Base-by-base conservation (phyloP, 1,139 yeast genomes). In the Eremothecium cymbalariae region DNA sequence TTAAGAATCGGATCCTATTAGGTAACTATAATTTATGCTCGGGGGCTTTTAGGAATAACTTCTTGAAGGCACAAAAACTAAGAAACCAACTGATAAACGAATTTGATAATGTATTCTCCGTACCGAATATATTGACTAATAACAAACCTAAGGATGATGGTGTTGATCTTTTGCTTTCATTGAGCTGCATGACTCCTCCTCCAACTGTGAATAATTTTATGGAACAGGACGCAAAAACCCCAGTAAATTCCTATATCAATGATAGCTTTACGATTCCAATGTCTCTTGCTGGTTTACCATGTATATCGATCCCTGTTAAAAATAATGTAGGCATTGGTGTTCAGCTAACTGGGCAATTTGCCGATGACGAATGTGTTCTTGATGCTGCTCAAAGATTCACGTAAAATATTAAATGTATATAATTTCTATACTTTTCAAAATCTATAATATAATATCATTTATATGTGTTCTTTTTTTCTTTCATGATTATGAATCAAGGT, bases 201-300 rank as follows among this genome's bases (percentile, higher is more conserved):
- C 74, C 78, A 5, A 56, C 68, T 4, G 46, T 80, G 14, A 57
- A 65, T 12, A 65, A 71, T 18, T 70, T 64, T 43, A 37, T 53
- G 20, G 31, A 48, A 31, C 41, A 58, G 31, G 55, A 67, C 21
- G 40, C 50, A 3, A 55, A 60, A n/a, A 64, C 70, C 34, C 67
- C 83, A 4, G 67, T 82, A 6, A 74, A 73, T 33, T 69, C 78
- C 12, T 86, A 82, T 48, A 66, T 79, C 32, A 83, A 85, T 54
- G 98, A 93, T 55, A 74, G 83, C 1, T 67, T 86, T 41, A 85
- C 96, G 0, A 81, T 88, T 3, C 96, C 98, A 0, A 82, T 93
- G 28, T 86, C 94, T 1, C 62, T 93, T 42, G 94, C 95, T 0
- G 98, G 97, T 0, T 60, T 90, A 3, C 99, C 99, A 1, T 73